Base-by-base conservation (phyloP, 129 eudicot genomes). In the carrot (Daucus carota) region DNA sequence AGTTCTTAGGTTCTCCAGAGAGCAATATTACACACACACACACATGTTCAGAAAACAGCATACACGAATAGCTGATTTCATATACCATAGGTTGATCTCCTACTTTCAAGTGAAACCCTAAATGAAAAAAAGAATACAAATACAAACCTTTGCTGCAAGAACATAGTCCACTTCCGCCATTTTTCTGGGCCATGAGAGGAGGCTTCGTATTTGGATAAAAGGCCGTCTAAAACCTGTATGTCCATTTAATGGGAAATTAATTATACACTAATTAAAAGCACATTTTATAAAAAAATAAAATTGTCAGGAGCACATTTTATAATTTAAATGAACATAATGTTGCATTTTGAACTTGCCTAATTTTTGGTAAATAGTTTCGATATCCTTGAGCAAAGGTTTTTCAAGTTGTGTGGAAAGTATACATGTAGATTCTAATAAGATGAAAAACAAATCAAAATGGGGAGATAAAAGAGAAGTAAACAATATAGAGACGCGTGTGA, bases 161-260 rank as follows among this genome's bases (percentile, higher is more conserved):
- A 95, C n/a, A 67, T 43, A 66, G 88, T 76, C 72, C 86, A 83
- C 78, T 95, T 95, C 74, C 76, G 80, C 89, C 93, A 91, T 80
- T 95, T 95, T 73, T 88, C 96, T 54, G 99, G 99, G 73, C 99
- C 99, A 72, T 91, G 92, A 65, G 87, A 85, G 68, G 93, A 80
- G 71, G 90, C 72, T 79, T 95, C 99, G 77, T 91, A 95, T 80
- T 95, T 87, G 43, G 97, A 80, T 73, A 89, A 29, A 65, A 95
- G 97, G 40, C 85, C 82, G 82, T 95, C 97, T 74, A 95, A 87
- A 74, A 95, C 92, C 99, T 95, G 88, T 31, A 79, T 32, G 48
- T 68, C 43, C 68, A 74, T 48, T 29, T 57, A 10, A 50, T 29
- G 9, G 50, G 8, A 73, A 11, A 33, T 74, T n/a, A 18, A 41